These are phyloP conservation scores for Kurtzmaniella quercitrusa DNA, from an alignment of 1,139 yeast genomes.

Conservation along the genomic window DNA sequence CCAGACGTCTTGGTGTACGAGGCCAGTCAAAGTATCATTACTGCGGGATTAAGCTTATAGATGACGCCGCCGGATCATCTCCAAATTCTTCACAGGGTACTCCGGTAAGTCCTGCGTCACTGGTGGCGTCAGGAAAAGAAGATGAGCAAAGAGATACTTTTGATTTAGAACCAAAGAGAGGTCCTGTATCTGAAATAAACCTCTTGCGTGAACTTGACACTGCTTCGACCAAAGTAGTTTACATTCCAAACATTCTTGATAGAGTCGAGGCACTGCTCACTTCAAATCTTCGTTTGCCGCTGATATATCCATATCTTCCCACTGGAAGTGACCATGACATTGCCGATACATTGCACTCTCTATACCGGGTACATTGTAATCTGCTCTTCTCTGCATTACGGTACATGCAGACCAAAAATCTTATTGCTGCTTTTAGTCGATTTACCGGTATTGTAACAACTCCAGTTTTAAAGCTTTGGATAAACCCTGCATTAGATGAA, in stretches of 20 bases:
- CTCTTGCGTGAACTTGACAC: slow-evolving; percentile 7
- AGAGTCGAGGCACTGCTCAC: slow-evolving; percentile 22
- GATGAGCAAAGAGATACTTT: not conserved
- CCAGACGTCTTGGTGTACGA: slow-evolving; percentile 82
- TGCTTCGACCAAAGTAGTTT: slow-evolving; percentile 21
- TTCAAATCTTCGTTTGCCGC: slow-evolving; percentile 43
- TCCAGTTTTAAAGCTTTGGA: slow-evolving; percentile 61
- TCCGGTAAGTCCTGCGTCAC: not conserved
- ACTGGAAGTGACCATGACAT: slow-evolving; percentile 52
- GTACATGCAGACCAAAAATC: slow-evolving; percentile 61
- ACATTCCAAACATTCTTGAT: slow-evolving; percentile 34
- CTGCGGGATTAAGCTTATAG: slow-evolving; percentile 72
- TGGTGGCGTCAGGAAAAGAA: not conserved
- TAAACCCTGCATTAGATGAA: slow-evolving; percentile 42
- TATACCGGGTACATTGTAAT: slow-evolving; percentile 62
- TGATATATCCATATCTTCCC: slow-evolving; percentile 49
- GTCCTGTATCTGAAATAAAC: not conserved
- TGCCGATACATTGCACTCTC: slow-evolving; percentile 56
- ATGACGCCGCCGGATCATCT: slow-evolving; percentile 25
- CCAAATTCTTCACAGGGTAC: not conserved
- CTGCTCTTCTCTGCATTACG: slow-evolving; percentile 62
- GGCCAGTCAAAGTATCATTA: slow-evolving; percentile 91
- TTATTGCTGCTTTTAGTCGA: slow-evolving; percentile 49
- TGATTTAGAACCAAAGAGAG: not conserved
- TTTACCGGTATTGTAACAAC: slow-evolving; percentile 61